Evolutionary conservation across 2,329 filamentous ascomycete species (phyloP).

Genomic region (Alternaria atra): DNA sequence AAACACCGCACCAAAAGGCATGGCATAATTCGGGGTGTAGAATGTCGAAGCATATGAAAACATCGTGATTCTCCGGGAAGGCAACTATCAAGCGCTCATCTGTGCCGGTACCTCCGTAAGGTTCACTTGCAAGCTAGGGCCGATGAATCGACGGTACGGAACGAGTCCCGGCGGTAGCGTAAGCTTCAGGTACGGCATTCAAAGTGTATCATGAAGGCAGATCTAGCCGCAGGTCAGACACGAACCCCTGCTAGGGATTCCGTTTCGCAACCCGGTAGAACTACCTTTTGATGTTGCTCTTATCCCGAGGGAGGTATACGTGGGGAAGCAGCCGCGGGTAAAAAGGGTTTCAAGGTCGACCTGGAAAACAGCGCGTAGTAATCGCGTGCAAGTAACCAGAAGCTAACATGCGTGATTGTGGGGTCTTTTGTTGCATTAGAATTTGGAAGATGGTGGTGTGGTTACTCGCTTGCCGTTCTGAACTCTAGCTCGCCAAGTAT

Average conservation of each 20-base stretch:
- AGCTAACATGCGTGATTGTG: not conserved
- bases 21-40: not conserved
- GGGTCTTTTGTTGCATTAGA: not conserved
- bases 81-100: not conserved
- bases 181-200: not conserved
- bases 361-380: not conserved
- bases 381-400: not conserved
- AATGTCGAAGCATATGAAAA: not conserved
- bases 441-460: not conserved
- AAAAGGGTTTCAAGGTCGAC: conserved; percentile 7
- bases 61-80: not conserved
- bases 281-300: not conserved
- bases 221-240: not conserved
- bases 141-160: not conserved
- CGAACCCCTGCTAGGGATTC: not conserved
- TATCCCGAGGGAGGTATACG: not conserved
- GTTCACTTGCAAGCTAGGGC: not conserved
- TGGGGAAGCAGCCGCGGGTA: not conserved
- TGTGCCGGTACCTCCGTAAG: not conserved
- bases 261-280: not conserved
- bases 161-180: not conserved
- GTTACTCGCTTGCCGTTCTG: not conserved
- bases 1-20: not conserved
- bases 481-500: not conserved
- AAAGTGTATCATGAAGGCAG: not conserved